These are phyloP conservation scores for Tolypocladium inflatum DNA, from an alignment of 2,329 filamentous ascomycete genomes.

Conservation along the genomic window DNA sequence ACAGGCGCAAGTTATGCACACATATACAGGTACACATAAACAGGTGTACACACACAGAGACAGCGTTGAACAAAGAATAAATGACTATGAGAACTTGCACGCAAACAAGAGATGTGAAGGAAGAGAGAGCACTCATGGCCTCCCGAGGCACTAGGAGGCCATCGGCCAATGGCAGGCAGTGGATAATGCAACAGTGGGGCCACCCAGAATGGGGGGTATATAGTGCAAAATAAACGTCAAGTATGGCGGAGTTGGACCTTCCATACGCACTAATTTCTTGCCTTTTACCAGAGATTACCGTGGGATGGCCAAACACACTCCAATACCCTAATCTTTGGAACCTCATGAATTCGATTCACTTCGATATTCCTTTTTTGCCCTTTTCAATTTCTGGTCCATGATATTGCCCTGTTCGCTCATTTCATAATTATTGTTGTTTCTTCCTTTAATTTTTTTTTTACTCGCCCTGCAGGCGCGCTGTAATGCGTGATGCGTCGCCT, in stretches of 20 bases:
- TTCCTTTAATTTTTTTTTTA: neutral
- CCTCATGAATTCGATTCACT: neutral
- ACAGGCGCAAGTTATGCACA: no score
- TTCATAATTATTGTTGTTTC: neutral
- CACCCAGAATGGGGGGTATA: neutral
- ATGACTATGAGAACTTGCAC: no score
- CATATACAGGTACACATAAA: no score
- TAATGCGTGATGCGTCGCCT: neutral
- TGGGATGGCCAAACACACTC: slow-evolving; percentile 3
- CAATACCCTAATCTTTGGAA: slow-evolving; percentile 2
- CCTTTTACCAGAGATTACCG: slow-evolving; percentile 5
- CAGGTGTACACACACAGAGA: neutral
- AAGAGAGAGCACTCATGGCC: no score
- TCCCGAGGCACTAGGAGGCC: no score
- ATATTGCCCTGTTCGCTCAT: no score
- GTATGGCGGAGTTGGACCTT: slow-evolving; percentile 1
- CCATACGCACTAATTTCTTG: slow-evolving; percentile 3
- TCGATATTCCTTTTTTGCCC: neutral
- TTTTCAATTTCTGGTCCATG: neutral
- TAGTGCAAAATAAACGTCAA: neutral
- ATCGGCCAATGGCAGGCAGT: neutral
- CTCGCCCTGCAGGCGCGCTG: neutral
- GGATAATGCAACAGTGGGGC: neutral
- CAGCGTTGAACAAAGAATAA: no score
- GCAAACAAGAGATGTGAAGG: no score